These are phyloP conservation scores for Tolypocladium nubicola DNA, from an alignment of 2,329 filamentous ascomycete species.

Conservation along the genomic window DNA sequence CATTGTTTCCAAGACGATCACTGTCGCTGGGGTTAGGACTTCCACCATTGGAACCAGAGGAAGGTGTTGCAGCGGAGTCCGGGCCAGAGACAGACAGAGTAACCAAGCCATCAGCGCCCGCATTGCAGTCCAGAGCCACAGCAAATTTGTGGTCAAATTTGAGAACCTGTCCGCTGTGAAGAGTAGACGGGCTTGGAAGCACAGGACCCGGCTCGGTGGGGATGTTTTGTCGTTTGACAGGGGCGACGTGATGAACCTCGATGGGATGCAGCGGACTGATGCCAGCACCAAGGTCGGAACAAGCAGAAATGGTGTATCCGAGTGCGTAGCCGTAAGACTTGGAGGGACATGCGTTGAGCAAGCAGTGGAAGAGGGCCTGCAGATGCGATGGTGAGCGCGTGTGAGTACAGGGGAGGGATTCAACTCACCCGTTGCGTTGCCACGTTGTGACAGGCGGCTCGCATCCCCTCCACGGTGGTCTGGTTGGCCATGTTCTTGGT, in stretches of 20 bases:
- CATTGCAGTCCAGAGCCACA: conserved; percentile 15
- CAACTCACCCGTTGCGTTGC: conserved; percentile 13
- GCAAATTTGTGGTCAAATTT: conserved; percentile 12
- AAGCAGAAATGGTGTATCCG: conserved; percentile 14
- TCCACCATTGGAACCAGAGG: not conserved
- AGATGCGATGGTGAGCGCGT: not conserved
- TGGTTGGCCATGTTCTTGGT: conserved; percentile 5
- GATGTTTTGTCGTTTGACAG: conserved; percentile 4
- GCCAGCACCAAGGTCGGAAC: conserved; percentile 13
- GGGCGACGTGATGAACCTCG: conserved; percentile 11
- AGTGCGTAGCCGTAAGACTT: conserved; percentile 19
- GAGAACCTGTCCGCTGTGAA: conserved; percentile 1
- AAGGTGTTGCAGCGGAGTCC: conserved; percentile 4
- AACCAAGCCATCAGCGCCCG: conserved; percentile 20
- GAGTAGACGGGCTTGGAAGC: not conserved
- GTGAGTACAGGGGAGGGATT: not conserved
- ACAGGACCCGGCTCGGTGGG: conserved; percentile 1
- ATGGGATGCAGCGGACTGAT: conserved; percentile 20
- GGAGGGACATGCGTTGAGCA: conserved; percentile 15
- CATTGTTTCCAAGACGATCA: not conserved
- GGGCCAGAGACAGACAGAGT: conserved; percentile 15
- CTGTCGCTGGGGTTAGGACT: not conserved
- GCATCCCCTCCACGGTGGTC: not conserved
- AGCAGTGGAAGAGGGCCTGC: conserved; percentile 20
- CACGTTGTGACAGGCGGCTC: conserved; percentile 6